Base-by-base conservation (phyloP, 73 alveolate genomes). In the Durusdinium trenchii region DNA sequence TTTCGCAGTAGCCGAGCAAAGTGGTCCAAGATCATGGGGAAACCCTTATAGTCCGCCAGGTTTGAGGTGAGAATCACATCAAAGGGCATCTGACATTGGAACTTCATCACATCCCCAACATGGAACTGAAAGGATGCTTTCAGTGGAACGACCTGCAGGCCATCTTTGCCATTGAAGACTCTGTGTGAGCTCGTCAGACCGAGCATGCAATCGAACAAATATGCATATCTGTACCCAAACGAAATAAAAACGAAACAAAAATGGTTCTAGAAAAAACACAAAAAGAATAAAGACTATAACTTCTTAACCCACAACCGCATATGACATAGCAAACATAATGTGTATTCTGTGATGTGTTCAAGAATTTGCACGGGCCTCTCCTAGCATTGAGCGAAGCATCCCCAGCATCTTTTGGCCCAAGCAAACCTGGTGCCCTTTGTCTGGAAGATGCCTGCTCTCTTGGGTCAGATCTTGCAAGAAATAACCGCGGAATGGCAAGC, bases 101-200 rank as follows among this genome's bases (percentile, higher is more conserved):
- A n/a, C 38, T 64, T 23, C 78, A 64, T 14, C 43, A 42, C 78
- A 64, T 64, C 78, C 78, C 78, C 78, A 7, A 64, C 78, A 64
- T 64, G 78, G 78, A 64, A 64, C 78, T 64, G 16, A 42, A 64
- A 64, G 78, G 78, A 64, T 64, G 78, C 78, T 64, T 64, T 64
- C 78, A 64, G 38, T 10, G 78, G 78, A 64, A 64, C 78, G 43
- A 64, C 78, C 78, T 64, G 20, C 78, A 26, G 78, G 38, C 78
- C 9, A 64, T 14, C 42, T 64, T 6, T 23, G 38, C n/a, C n/a
- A n/a, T n/a, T n/a, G n/a, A n/a, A n/a, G n/a, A n/a, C n/a, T n/a
- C n/a, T n/a, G n/a, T n/a, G n/a, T n/a, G n/a, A n/a, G n/a, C n/a
- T n/a, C n/a, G n/a, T n/a, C n/a, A n/a, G n/a, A n/a, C n/a, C n/a